Evolutionary conservation across 2,329 filamentous ascomycete genomes (phyloP), one percentile per base, ranked within the genome.

Genomic region (Tolypocladium sp.): DNA sequence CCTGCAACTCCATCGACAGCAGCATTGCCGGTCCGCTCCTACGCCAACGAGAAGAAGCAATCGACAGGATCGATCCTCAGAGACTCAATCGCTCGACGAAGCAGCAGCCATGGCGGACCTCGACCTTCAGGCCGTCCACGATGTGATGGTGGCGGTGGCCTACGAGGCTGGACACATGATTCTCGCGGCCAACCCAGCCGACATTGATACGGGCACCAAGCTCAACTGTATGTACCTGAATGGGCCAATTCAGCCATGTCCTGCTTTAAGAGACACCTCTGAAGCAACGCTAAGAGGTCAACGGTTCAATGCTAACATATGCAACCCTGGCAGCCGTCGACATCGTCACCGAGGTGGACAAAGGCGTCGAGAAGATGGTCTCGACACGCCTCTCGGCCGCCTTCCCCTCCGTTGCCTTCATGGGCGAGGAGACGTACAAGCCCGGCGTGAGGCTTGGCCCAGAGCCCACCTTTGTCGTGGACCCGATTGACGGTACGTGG

Each of bases 371-470:
- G 71, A 76, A 77, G 57, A 83, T 85, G 76, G 82, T 88, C 58
- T 81, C 79, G 9, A 70, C 74, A 20, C 77, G 77, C 46, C 79
- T 89, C 17, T 74, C 73, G 3, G 63, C 73, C 20, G 71, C 76
- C 22, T 87, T 85, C 69, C 85, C 86, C 1, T 63, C 69, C 61
- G 82, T 82, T 67, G 71, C 79, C 63, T 90, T 91, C 72, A 84
- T 91, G 71, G 88, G 88, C 69, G 88, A 91, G 70, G 89, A 93
- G 74, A 91, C 89, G 35, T 89, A 91, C 76, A 78, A 85, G 63
- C 82, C 87, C 1, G 88, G 88, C 66, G 77, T 79, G 61, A 76
- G 73, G 51, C 77, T 93, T 54, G 87, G 84, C 0, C 71, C 79
- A 37, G 80, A 80, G 20, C 89, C 90, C 2, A 93, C 90, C 51